Percentiles rank a stretch among this genome's conserved stretches.
phyloP scores from a whole-genome alignment of 2,329 filamentous ascomycete genomes.

The Ascochyta rabiei region DNA sequence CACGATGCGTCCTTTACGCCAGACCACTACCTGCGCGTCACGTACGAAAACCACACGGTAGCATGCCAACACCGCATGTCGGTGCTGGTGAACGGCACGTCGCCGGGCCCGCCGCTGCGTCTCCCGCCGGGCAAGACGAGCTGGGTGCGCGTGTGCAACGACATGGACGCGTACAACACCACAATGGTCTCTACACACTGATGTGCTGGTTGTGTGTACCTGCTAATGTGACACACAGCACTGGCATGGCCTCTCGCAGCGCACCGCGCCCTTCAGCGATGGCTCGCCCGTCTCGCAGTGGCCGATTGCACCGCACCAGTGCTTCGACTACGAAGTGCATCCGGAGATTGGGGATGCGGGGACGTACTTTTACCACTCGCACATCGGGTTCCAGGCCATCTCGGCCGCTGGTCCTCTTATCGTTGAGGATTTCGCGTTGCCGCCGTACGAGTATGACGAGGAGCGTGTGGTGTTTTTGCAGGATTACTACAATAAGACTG shows the following conservation, averaged over 20 bases:
- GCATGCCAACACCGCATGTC: conserved; percentile 56
- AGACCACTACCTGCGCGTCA: conserved; percentile 56
- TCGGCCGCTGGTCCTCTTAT: conserved; percentile 65
- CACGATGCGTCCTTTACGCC: conserved; percentile 45
- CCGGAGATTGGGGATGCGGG: conserved; percentile 61
- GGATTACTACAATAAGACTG: conserved; percentile 64
- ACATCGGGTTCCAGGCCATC: conserved; percentile 67
- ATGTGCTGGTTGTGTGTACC: no score
- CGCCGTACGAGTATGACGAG: conserved; percentile 67
- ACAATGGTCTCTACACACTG: conserved; percentile 56
- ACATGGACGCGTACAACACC: conserved; percentile 59
- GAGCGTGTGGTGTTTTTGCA: conserved; percentile 62
- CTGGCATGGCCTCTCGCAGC: conserved; percentile 69
- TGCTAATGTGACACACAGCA: conserved; percentile 53
- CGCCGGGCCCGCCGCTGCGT: conserved; percentile 58
- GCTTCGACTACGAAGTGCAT: conserved; percentile 71
- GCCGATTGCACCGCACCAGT: conserved; percentile 66
- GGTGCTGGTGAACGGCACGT: conserved; percentile 60
- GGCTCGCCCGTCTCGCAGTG: conserved; percentile 69
- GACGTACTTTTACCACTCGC: conserved; percentile 73
- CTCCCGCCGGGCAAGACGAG: conserved; percentile 54
- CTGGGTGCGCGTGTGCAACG: conserved; percentile 67
- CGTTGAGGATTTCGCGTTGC: conserved; percentile 56
- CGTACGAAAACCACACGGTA: conserved; percentile 50
- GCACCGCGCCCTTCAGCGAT: conserved; percentile 67